Evolutionary conservation across 2,329 filamentous ascomycete genomes (phyloP).

Genomic region (Penicillium italicum): DNA sequence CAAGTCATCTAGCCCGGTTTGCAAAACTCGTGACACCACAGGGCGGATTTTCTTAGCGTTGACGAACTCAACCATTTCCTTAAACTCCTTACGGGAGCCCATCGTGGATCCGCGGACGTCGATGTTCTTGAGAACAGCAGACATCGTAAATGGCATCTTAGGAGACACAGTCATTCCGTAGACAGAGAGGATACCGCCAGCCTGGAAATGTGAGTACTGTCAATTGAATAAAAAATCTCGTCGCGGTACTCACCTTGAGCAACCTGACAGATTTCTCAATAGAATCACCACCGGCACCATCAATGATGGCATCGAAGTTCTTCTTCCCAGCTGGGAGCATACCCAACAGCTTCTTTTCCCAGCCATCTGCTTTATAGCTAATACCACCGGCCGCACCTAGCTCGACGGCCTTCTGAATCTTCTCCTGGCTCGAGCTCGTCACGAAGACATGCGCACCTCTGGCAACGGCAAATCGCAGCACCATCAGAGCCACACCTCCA

Average conservation of each 20-base stretch:
- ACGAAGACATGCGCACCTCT: constrained; percentile 76
- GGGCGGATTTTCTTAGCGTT: constrained; percentile 68
- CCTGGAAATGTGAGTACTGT: constrained; percentile 35
- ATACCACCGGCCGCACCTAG: constrained; percentile 81
- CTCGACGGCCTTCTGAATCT: constrained; percentile 66
- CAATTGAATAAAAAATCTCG: background rate
- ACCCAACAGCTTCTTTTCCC: constrained; percentile 70
- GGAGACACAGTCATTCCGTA: constrained; percentile 91
- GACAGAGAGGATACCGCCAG: constrained; percentile 75
- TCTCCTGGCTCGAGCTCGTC: constrained; percentile 68
- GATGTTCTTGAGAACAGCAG: constrained; percentile 78
- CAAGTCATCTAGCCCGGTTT: constrained; percentile 66
- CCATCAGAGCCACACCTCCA: constrained; percentile 82
- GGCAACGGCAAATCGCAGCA: constrained; percentile 72
- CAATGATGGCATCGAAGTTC: constrained; percentile 77
- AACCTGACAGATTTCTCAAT: constrained; percentile 65
- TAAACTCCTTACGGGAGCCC: constrained; percentile 85
- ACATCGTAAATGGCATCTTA: constrained; percentile 83
- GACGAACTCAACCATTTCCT: constrained; percentile 86
- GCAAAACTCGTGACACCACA: constrained; percentile 69
- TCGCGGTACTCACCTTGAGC: constrained; percentile 56
- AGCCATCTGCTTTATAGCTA: constrained; percentile 70
- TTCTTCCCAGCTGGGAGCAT: constrained; percentile 61
- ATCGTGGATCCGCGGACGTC: constrained; percentile 85
- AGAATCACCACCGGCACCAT: constrained; percentile 85